Evolutionary conservation across 2,329 filamentous ascomycete species (phyloP).

Genomic region (Colletotrichum sp.): DNA sequence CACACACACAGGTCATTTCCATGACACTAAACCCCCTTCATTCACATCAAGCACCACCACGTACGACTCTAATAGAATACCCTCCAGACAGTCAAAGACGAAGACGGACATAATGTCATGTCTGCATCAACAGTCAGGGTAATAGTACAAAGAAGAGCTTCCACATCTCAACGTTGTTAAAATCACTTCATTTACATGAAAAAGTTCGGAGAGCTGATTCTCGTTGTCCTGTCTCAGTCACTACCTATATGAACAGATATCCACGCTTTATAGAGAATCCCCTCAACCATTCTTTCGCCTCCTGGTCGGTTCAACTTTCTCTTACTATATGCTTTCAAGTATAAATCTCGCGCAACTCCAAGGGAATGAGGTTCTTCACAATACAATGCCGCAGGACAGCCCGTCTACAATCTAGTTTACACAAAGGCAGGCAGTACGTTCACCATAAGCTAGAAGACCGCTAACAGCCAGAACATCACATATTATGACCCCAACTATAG

Average conservation of each 20-base stretch:
- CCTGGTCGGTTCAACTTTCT: too few relatives aligned
- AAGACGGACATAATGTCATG: not conserved
- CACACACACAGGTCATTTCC: too few relatives aligned
- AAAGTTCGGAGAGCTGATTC: not conserved
- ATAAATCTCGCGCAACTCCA: not conserved
- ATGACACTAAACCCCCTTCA: too few relatives aligned
- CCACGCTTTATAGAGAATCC: not conserved
- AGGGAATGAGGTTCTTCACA: not conserved
- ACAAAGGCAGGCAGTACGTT: not conserved
- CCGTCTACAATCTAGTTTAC: not conserved
- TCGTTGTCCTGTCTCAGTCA: accelerated
- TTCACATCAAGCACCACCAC: not conserved
- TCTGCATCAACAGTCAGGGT: accelerated
- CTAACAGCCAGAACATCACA: not conserved
- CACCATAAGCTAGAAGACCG: not conserved
- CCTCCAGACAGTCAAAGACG: accelerated
- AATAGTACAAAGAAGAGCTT: not conserved
- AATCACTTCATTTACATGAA: not conserved
- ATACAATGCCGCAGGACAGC: too few relatives aligned
- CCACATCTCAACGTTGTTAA: accelerated
- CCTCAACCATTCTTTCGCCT: not conserved
- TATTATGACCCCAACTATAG: not conserved
- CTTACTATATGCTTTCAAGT: too few relatives aligned
- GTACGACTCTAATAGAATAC: not conserved
- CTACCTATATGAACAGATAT: not conserved